Evolutionary conservation across 2,329 filamentous ascomycete genomes (phyloP).

Genomic region (Ascochyta koolunga): DNA sequence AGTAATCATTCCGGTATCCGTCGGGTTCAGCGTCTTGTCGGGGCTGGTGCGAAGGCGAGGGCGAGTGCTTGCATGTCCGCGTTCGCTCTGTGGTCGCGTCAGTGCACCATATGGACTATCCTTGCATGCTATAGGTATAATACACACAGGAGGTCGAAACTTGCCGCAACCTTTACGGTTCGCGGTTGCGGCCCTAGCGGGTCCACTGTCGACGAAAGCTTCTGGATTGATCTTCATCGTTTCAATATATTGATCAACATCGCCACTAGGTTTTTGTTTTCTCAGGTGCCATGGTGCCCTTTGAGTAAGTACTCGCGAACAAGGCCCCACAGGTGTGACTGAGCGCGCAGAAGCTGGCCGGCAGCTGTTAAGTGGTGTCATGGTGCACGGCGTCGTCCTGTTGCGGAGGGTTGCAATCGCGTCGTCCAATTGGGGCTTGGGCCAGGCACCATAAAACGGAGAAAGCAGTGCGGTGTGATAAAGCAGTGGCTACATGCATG

Average conservation of each 20-base stretch:
- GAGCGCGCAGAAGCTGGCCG: not conserved
- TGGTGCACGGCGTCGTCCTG: not conserved
- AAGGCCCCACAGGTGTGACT: not conserved
- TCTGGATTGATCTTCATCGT: slow-evolving; percentile 14
- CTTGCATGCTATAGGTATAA: slow-evolving; percentile 7
- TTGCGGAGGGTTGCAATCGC: not conserved
- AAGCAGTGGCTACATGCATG: not conserved
- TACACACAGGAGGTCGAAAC: slow-evolving; percentile 1
- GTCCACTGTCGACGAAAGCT: slow-evolving; percentile 2
- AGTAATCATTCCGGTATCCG: not conserved
- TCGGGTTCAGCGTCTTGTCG: not conserved
- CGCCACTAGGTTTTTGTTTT: not conserved
- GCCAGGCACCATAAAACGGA: not conserved
- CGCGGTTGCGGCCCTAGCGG: not conserved
- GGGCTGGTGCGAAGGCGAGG: too few species aligned
- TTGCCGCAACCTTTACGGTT: not conserved
- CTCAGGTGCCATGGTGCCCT: not conserved
- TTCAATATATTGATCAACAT: slow-evolving; percentile 17
- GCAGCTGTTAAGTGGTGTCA: not conserved
- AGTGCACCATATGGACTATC: slow-evolving; percentile 8
- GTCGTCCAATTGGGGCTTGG: not conserved
- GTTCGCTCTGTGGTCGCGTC: not conserved
- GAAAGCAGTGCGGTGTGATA: not conserved
- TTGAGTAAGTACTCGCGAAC: not conserved
- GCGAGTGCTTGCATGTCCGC: not conserved